Conservation (phyloP, 805 yeast species). For the Saccharomycopsis babjevae region DNA sequence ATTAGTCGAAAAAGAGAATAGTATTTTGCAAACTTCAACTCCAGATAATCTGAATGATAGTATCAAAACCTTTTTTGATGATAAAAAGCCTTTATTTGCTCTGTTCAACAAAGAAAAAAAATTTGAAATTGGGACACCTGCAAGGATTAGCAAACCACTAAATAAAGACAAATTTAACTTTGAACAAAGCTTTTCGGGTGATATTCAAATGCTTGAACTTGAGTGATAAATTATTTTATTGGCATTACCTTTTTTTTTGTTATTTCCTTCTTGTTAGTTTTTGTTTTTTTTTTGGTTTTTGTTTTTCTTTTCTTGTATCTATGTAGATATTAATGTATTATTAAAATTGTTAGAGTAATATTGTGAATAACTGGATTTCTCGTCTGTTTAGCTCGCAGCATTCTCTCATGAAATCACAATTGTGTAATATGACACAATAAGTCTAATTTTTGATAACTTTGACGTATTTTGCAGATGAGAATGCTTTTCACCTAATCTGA, state of each 20-base stretch:
- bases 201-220: constrained; percentile 15
- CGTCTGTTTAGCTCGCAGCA: too few species aligned
- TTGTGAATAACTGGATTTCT: too few species aligned
- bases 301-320: too few species aligned
- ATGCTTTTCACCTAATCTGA: not conserved
- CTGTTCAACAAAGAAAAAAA: constrained; percentile 1
- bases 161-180: constrained; percentile 14
- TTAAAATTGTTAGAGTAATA: too few species aligned
- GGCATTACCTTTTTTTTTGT: not conserved
- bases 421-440: too few species aligned
- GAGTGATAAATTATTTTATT: not conserved
- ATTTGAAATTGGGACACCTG: constrained; percentile 5
- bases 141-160: not conserved
- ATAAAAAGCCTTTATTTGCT: not conserved
- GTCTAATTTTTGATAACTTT: too few species aligned
- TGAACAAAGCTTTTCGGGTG: constrained; percentile 15
- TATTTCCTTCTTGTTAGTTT: not conserved
- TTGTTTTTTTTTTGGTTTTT: not conserved
- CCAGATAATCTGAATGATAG: not conserved
- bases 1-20: not conserved
- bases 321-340: too few species aligned
- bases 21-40: not conserved
- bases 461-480: too few species aligned
- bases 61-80: not conserved
- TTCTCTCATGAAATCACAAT: too few species aligned